phyloP scores from a whole-genome alignment of 164 flowering plant species.

The Santalum album region DNA sequence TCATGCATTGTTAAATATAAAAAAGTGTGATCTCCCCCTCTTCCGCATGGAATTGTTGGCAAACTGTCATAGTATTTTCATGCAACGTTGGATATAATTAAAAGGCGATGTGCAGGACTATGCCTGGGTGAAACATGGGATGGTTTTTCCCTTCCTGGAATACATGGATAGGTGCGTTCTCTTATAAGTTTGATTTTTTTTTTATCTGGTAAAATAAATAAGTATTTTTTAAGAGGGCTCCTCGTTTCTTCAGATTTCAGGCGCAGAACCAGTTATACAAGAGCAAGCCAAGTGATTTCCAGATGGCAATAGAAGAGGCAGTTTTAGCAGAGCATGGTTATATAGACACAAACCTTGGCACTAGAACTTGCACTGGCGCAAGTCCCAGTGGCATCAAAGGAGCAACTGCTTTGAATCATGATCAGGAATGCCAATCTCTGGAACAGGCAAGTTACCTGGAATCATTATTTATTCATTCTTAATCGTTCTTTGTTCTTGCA shows the following conservation, averaged over 20 bases:
- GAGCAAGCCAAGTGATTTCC: constrained; percentile 4
- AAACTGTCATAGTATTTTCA: no score
- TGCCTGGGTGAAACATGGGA: constrained; percentile 5
- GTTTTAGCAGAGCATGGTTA: constrained; percentile 5
- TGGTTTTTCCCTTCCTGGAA: constrained; percentile 1
- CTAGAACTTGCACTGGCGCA: not conserved
- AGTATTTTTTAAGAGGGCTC: no score
- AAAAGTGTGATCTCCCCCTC: no score
- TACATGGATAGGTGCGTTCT: constrained; percentile 1
- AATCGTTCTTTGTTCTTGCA: no score
- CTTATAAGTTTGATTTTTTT: not conserved
- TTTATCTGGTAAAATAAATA: no score
- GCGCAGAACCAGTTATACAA: constrained; percentile 4
- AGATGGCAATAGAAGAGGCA: constrained; percentile 3
- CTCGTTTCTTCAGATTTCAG: constrained; percentile 1
- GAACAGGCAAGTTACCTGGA: not conserved
- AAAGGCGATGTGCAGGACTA: no score
- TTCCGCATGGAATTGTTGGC: no score
- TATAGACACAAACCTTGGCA: not conserved
- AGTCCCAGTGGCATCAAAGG: not conserved
- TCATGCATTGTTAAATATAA: no score
- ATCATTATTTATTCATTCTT: no score
- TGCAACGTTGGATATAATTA: no score
- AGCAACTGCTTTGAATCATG: not conserved
- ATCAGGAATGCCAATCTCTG: not conserved